Conservation (phyloP, 345 rosid genomes). For the Eucalyptus polyanthemos region DNA sequence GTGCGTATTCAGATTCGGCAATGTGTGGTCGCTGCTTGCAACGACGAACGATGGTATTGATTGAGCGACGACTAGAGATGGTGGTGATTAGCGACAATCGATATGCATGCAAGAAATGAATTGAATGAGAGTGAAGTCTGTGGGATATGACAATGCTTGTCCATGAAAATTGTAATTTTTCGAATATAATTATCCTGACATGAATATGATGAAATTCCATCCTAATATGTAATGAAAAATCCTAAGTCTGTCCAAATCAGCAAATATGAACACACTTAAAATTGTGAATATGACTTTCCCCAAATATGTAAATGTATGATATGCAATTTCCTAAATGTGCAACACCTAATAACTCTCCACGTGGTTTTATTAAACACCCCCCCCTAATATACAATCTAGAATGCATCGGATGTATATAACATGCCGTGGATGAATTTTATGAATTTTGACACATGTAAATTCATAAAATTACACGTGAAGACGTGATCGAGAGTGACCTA, state of each 20-base stretch:
- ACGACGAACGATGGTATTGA: no score
- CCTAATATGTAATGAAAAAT: neutral
- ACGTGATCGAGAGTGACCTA: neutral
- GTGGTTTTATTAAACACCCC: neutral
- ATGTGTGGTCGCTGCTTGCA: no score
- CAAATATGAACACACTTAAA: neutral
- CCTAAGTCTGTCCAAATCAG: neutral
- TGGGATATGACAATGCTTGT: no score
- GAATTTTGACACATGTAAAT: neutral
- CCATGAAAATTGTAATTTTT: neutral
- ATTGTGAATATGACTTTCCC: neutral
- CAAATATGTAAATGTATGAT: no score
- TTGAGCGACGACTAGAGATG: neutral
- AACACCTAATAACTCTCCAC: neutral
- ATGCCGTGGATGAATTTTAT: neutral
- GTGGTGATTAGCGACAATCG: neutral
- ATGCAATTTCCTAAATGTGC: neutral
- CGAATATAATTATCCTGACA: no score
- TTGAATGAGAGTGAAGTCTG: no score
- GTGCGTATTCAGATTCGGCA: no score
- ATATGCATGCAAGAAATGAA: no score
- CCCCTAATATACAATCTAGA: neutral
- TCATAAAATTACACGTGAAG: neutral
- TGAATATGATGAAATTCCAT: neutral
- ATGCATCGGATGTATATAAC: neutral